Percentiles rank a stretch among this genome's conserved stretches.
phyloP scores from a whole-genome alignment of 768 basidiomycete species.

The Mycena epipterygia region DNA sequence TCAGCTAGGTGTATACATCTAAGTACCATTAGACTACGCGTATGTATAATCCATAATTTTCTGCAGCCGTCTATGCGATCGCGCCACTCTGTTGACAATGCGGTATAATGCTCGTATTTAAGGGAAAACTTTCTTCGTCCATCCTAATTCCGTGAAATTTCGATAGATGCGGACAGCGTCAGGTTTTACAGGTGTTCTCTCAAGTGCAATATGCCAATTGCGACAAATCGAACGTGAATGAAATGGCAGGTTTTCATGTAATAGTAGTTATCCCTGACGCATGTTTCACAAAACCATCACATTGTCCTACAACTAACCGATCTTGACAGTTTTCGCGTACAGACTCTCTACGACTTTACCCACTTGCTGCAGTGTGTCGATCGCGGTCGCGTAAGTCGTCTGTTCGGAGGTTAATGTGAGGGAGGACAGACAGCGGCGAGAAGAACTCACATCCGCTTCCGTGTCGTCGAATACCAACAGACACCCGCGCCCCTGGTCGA shows the following conservation, averaged over 20 bases:
- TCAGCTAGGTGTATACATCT: neutral
- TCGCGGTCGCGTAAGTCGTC: conserved; percentile 91
- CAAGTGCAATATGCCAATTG: too few relatives aligned
- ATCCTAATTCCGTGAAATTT: too few relatives aligned
- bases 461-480: conserved; percentile 91
- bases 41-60: conserved; percentile 21
- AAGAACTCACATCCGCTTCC: conserved; percentile 80
- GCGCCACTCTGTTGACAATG: too few relatives aligned
- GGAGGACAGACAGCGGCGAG: conserved; percentile 35
- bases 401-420: conserved; percentile 44
- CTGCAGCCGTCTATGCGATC: too few relatives aligned
- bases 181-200: too few relatives aligned
- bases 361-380: conserved; percentile 91
- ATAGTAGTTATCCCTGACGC: too few relatives aligned
- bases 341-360: conserved; percentile 94
- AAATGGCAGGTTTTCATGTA: too few relatives aligned
- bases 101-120: too few relatives aligned
- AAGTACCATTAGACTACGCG: conserved; percentile 29
- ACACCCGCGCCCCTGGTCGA: conserved; percentile 97
- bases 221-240: too few relatives aligned
- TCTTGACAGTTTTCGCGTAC: conserved; percentile 76
- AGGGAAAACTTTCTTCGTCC: too few relatives aligned
- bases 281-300: too few relatives aligned
- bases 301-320: conserved; percentile 27
- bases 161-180: too few relatives aligned